Conservation (phyloP, 768 basidiomycete species). For the Boletus insuetus region DNA sequence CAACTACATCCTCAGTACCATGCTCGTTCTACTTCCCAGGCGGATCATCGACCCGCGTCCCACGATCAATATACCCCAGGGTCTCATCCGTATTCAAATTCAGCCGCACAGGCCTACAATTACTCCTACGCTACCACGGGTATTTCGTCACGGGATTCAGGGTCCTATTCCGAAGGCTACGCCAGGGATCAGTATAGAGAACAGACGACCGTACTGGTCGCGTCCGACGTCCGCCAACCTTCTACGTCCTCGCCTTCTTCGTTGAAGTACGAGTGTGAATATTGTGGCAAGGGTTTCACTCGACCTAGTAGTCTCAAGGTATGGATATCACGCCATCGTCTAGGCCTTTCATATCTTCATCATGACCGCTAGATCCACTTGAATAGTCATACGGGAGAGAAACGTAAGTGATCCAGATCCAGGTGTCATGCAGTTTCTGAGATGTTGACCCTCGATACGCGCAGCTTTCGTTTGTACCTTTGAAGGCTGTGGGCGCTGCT, state of each 20-base stretch:
- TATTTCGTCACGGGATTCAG: slow-evolving; percentile 20
- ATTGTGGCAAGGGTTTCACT: slow-evolving; percentile 80
- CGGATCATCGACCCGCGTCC: slow-evolving; percentile 24
- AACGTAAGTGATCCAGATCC: slow-evolving; percentile 50
- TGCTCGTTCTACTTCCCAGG: slow-evolving; percentile 29
- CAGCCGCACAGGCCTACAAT: slow-evolving; percentile 19
- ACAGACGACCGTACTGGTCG: neutral
- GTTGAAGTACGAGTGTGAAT: slow-evolving; percentile 70
- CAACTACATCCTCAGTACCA: slow-evolving; percentile 20
- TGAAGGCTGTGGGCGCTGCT: slow-evolving; percentile 73
- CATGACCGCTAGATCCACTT: slow-evolving; percentile 60
- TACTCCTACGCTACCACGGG: slow-evolving; percentile 13
- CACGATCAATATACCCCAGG: slow-evolving; percentile 30
- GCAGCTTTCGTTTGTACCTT: slow-evolving; percentile 75
- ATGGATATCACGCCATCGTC: slow-evolving; percentile 9
- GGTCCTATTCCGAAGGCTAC: slow-evolving; percentile 16
- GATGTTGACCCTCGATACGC: slow-evolving; percentile 9
- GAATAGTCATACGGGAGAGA: slow-evolving; percentile 83
- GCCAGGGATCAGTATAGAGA: slow-evolving; percentile 21
- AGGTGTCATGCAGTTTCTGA: slow-evolving; percentile 3
- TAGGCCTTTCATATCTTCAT: slow-evolving; percentile 4
- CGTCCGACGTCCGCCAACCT: slow-evolving; percentile 15
- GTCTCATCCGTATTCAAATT: slow-evolving; percentile 25
- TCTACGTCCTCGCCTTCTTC: slow-evolving; percentile 31
- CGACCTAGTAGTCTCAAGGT: slow-evolving; percentile 83